Percentiles rank a stretch among this genome's conserved stretches.
phyloP scores from a whole-genome alignment of 2,329 filamentous ascomycete genomes.

The Ambrosiella cleistominuta region DNA sequence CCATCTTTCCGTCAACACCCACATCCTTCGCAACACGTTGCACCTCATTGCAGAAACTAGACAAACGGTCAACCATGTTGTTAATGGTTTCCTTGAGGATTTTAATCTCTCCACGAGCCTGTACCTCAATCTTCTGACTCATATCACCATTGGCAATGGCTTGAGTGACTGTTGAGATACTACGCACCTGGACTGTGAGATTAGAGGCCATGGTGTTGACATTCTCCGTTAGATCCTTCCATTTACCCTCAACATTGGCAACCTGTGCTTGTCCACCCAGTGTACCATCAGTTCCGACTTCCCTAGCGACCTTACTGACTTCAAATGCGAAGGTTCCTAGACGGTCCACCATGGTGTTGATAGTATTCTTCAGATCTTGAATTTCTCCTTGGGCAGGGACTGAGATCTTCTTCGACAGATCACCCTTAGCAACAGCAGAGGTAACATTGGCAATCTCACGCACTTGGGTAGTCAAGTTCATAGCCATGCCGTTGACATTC shows the following conservation, averaged over 20 bases:
- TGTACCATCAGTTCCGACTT: constrained; percentile 91
- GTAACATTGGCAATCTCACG: constrained; percentile 95
- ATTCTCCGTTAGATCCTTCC: constrained; percentile 90
- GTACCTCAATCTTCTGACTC: constrained; percentile 87
- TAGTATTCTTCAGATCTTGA: constrained; percentile 84
- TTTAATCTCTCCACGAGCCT: constrained; percentile 86
- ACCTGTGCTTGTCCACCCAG: constrained; percentile 87
- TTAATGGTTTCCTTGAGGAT: constrained; percentile 94
- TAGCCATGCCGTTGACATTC: constrained; percentile 96
- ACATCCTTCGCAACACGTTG: constrained; percentile 93
- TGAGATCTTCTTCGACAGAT: constrained; percentile 89
- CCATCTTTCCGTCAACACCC: constrained; percentile 96
- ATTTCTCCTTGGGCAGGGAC: constrained; percentile 92
- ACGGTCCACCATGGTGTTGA: constrained; percentile 98
- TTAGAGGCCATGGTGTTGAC: constrained; percentile 63
- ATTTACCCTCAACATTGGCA: constrained; percentile 90
- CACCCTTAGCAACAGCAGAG: constrained; percentile 82
- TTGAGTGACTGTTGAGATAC: constrained; percentile 79
- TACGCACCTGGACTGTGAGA: constrained; percentile 42
- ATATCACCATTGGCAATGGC: constrained; percentile 92
- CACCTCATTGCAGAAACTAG: constrained; percentile 90
- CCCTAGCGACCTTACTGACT: constrained; percentile 84
- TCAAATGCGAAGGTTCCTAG: constrained; percentile 91
- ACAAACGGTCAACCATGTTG: constrained; percentile 92
- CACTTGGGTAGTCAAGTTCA: constrained; percentile 94